Conservation (phyloP, 495 filamentous ascomycete genomes). For the Daldinia childiae region DNA sequence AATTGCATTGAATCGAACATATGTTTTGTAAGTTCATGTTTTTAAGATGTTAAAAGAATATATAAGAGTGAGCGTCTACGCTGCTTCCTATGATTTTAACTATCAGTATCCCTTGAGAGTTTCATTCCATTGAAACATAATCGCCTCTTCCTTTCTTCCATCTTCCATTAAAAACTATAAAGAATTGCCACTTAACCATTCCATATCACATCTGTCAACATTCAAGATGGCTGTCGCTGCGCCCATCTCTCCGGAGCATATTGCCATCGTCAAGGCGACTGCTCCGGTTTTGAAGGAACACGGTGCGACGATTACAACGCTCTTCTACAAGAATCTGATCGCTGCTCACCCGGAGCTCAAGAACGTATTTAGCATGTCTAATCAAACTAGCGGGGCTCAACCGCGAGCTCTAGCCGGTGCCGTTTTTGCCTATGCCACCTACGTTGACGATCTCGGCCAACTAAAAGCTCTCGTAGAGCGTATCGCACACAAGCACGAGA, state of each 20-base stretch:
- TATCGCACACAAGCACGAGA: constrained; percentile 80
- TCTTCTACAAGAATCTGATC: constrained; percentile 77
- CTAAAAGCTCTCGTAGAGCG: constrained; percentile 71
- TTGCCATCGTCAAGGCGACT: constrained; percentile 66
- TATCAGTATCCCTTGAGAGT: neutral
- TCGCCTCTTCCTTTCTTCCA: neutral
- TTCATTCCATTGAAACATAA: neutral
- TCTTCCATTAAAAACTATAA: neutral
- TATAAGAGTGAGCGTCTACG: constrained; percentile 21
- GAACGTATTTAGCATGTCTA: constrained; percentile 72
- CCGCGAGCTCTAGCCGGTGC: constrained; percentile 70
- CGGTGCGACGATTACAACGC: constrained; percentile 69
- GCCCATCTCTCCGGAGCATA: constrained; percentile 53
- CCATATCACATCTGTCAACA: neutral
- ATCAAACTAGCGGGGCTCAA: constrained; percentile 72
- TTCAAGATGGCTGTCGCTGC: constrained; percentile 42
- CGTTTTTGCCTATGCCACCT: constrained; percentile 73
- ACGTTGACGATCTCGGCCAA: constrained; percentile 74
- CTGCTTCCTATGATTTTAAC: neutral
- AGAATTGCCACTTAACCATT: neutral
- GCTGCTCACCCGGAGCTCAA: constrained; percentile 67
- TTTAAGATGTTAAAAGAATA: constrained; percentile 10
- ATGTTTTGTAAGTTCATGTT: neutral
- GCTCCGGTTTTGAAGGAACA: constrained; percentile 71
- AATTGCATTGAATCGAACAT: constrained; percentile 8